phyloP scores from a whole-genome alignment of 805 yeast genomes.

The Metschnikowia proteae region DNA sequence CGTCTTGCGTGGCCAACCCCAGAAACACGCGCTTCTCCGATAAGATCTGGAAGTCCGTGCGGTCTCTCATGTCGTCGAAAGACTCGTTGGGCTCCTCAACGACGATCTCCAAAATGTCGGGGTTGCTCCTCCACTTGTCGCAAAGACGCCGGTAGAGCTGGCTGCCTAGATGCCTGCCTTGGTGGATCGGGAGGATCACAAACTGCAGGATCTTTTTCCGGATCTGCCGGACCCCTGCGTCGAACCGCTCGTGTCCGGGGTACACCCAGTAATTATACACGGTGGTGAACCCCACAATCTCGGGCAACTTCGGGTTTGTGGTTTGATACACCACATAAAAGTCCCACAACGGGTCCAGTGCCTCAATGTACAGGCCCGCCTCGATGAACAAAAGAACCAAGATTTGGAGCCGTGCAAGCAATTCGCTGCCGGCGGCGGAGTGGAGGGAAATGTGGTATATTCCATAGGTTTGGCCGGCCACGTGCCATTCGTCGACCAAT shows the following conservation, averaged over 20 bases:
- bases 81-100: constrained; percentile 94
- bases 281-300: constrained; percentile 77
- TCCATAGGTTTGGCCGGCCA: constrained; percentile 40
- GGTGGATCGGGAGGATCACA: constrained; percentile 79
- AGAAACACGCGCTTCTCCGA: constrained; percentile 8
- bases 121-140: constrained; percentile 52
- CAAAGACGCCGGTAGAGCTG: constrained; percentile 56
- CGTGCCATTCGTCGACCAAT: constrained; percentile 25
- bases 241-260: constrained; percentile 51
- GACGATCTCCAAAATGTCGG: constrained; percentile 61
- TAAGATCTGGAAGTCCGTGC: constrained; percentile 57
- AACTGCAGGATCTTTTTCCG: constrained; percentile 87
- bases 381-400: constrained; percentile 84
- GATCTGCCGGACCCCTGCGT: constrained; percentile 32
- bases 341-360: constrained; percentile 75
- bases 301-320: constrained; percentile 22
- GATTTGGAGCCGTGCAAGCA: constrained; percentile 71
- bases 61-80: constrained; percentile 87
- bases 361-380: constrained; percentile 87
- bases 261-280: constrained; percentile 82
- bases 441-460: constrained; percentile 49
- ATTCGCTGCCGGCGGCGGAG: constrained; percentile 41
- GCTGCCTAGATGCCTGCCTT: constrained; percentile 69
- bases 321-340: constrained; percentile 50
- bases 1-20: constrained; percentile 7